Evolutionary conservation across 768 basidiomycete species (phyloP).

Genomic region (Hygrocybe punicea): DNA sequence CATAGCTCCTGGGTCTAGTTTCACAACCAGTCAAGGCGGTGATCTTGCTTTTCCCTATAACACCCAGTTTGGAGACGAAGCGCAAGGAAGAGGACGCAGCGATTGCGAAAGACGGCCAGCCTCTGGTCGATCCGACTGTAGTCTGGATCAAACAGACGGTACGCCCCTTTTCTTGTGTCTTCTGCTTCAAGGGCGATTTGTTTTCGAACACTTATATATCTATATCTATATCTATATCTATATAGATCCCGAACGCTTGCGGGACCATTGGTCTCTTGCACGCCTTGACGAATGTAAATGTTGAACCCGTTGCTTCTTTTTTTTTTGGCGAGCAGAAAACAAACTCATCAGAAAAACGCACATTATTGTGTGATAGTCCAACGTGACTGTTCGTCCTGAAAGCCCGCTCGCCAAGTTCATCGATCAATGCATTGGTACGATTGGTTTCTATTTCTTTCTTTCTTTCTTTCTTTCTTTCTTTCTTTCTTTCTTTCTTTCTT

Average conservation of each 20-base stretch:
- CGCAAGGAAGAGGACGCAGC: conserved; percentile 58
- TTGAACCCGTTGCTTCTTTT: no score
- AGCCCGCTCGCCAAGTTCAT: conserved; percentile 68
- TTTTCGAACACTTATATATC: no score
- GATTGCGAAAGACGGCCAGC: conserved; percentile 46
- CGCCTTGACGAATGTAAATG: conserved; percentile 71
- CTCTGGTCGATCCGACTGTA: conserved; percentile 56
- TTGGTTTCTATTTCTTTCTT: background rate
- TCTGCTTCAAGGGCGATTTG: no score
- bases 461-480: background rate
- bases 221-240: no score
- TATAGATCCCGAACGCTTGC: conserved; percentile 84
- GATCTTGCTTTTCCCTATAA: conserved; percentile 78
- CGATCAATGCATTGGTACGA: conserved; percentile 54
- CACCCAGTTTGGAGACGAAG: conserved; percentile 46
- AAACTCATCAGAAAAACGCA: no score
- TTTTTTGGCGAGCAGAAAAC: no score
- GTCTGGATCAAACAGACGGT: conserved; percentile 93
- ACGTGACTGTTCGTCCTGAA: conserved; percentile 51
- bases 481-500: no score
- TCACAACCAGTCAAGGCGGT: conserved; percentile 77
- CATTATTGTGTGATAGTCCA: conserved; percentile 41
- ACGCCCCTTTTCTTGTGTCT: conserved; percentile 13
- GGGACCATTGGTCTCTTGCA: conserved; percentile 87
- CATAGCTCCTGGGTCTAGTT: conserved; percentile 66